Evolutionary conservation across 129 eudicot species (phyloP).

Genomic region (Solidago caesia): DNA sequence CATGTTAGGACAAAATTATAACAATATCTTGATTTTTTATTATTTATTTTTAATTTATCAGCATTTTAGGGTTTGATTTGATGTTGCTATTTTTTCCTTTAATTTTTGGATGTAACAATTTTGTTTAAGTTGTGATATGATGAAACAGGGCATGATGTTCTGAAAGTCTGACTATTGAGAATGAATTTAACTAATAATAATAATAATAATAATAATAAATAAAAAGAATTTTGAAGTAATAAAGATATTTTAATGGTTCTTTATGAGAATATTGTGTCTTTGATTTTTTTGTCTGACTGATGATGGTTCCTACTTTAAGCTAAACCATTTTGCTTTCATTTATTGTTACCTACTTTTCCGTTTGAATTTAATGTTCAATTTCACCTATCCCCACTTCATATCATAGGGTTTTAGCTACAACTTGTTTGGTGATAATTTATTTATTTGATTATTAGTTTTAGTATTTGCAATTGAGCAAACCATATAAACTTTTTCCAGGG

Average conservation of each 20-base stretch:
- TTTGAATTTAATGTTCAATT: constrained; percentile 3
- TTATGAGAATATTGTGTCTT: constrained; percentile 8
- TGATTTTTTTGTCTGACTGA: neutral
- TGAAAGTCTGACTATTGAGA: constrained; percentile 18
- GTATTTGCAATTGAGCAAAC: constrained; percentile 21
- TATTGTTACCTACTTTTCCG: constrained; percentile 27
- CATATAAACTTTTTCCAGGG: constrained; percentile 35
- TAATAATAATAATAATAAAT: too few species aligned
- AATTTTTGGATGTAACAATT: neutral
- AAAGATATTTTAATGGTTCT: constrained; percentile 15
- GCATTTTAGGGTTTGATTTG: neutral
- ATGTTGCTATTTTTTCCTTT: neutral
- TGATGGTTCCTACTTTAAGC: constrained; percentile 16
- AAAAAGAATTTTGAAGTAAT: constrained; percentile 3
- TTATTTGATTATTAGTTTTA: constrained; percentile 4
- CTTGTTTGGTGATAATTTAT: neutral
- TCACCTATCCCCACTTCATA: constrained; percentile 14
- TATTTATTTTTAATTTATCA: neutral
- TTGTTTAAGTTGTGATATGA: neutral
- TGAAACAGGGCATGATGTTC: constrained; percentile 29
- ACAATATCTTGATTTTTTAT: constrained; percentile 24
- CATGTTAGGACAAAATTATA: constrained; percentile 19
- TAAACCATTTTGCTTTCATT: constrained; percentile 3
- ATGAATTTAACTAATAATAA: neutral
- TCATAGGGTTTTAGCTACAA: constrained; percentile 11